A percentile compares a stretch with the other conserved stretches of the same genome.
phyloP scores from a whole-genome alignment of 2,329 filamentous ascomycete species.

The Canariomyces notabilis region DNA sequence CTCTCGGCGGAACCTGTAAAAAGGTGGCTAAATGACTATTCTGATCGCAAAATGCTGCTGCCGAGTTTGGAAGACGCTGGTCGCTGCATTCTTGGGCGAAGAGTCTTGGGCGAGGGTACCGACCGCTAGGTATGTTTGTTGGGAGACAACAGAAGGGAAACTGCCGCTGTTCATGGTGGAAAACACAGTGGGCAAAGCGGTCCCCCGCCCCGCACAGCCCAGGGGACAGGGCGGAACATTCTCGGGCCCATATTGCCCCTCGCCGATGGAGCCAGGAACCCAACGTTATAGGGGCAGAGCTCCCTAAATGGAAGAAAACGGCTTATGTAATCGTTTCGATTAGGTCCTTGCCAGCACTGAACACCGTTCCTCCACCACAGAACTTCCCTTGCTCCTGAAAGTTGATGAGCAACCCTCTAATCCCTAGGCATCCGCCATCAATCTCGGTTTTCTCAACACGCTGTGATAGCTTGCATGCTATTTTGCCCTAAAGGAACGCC shows the following conservation, averaged over 20 bases:
- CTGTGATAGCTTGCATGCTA: not conserved
- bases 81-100: too few relatives aligned
- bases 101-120: not conserved
- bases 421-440: not conserved
- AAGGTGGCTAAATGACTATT: too few relatives aligned
- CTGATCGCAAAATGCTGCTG: too few relatives aligned
- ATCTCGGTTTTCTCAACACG: not conserved
- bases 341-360: constrained; percentile 15
- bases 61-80: too few relatives aligned
- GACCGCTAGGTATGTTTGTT: not conserved
- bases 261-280: constrained; percentile 4
- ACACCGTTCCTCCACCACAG: constrained; percentile 21
- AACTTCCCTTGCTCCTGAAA: constrained; percentile 10
- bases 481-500: not conserved
- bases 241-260: constrained; percentile 3
- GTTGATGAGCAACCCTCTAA: not conserved
- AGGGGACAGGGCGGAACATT: constrained; percentile 6
- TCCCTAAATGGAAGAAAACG: not conserved
- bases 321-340: constrained; percentile 23
- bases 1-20: too few relatives aligned
- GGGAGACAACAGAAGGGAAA: not conserved
- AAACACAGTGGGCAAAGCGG: not conserved
- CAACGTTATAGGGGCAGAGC: too few relatives aligned
- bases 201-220: not conserved
- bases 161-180: not conserved